Evolutionary conservation across 768 basidiomycete genomes (phyloP).

Genomic region (Suillus hirtellus): DNA sequence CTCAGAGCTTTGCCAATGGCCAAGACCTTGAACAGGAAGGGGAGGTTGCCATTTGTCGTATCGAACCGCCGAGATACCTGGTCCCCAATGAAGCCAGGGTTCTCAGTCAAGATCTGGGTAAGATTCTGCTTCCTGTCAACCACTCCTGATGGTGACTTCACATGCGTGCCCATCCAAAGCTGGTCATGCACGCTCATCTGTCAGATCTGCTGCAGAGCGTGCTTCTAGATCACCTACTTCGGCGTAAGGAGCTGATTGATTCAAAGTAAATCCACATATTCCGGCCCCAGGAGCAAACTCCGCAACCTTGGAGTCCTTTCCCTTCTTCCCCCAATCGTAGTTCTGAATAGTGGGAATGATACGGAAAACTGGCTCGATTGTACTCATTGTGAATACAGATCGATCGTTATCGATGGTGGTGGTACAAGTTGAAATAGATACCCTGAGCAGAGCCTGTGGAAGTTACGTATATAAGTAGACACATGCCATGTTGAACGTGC

Average conservation of each 20-base stretch:
- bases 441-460: neutral
- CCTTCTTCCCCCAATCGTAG: conserved; percentile 95
- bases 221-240: conserved; percentile 61
- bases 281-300: conserved; percentile 67
- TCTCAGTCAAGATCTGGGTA: conserved; percentile 59
- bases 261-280: conserved; percentile 64
- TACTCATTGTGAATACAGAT: conserved; percentile 22
- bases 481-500: conserved; percentile 1
- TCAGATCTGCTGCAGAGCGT: conserved; percentile 14
- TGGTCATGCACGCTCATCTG: conserved; percentile 30
- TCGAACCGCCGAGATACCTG: conserved; percentile 56
- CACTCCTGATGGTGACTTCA: conserved; percentile 63
- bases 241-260: conserved; percentile 81
- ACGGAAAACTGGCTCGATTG: conserved; percentile 60
- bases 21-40: conserved; percentile 91
- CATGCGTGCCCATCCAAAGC: conserved; percentile 99
- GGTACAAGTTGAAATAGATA: neutral
- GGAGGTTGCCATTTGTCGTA: conserved; percentile 66
- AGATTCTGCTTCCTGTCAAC: conserved; percentile 49
- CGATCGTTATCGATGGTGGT: conserved; percentile 13
- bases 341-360: conserved; percentile 81
- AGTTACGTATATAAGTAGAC: conserved; percentile 2
- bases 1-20: conserved; percentile 88
- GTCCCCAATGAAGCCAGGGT: conserved; percentile 70
- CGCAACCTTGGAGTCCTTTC: conserved; percentile 81